phyloP scores from a whole-genome alignment of 768 basidiomycete species.

The Suillus hirtellus region DNA sequence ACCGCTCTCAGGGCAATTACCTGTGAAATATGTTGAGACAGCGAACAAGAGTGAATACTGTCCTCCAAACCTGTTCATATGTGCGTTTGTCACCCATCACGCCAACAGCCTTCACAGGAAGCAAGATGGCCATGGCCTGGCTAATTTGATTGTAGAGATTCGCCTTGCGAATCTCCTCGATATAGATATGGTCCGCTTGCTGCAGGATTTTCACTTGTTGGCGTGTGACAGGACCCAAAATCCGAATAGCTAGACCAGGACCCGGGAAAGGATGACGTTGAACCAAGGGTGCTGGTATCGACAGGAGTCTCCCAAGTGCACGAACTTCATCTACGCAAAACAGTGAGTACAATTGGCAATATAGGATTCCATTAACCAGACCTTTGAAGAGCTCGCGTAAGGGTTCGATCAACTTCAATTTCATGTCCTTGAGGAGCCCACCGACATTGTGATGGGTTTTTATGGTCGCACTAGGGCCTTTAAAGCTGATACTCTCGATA shows the following conservation, averaged over 20 bases:
- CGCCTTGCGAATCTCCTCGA: conserved; percentile 95
- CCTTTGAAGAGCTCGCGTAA: conserved; percentile 98
- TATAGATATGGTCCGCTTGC: conserved; percentile 92
- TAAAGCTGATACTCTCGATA: conserved; percentile 99
- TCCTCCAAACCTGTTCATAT: conserved; percentile 76
- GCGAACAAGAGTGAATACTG: neutral
- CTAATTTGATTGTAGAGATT: conserved; percentile 90
- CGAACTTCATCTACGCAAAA: conserved; percentile 83
- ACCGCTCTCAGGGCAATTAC: conserved; percentile 95
- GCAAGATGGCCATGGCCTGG: conserved; percentile 94
- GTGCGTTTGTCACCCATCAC: conserved; percentile 97
- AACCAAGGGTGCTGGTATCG: conserved; percentile 90
- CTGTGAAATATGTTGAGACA: conserved; percentile 34
- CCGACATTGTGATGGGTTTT: conserved; percentile 99
- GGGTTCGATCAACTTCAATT: conserved; percentile 97
- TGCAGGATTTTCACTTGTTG: conserved; percentile 92
- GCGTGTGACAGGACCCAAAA: conserved; percentile 91
- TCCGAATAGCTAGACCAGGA: conserved; percentile 96
- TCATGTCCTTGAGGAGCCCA: conserved; percentile 95
- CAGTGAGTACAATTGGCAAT: neutral
- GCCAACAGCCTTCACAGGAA: conserved; percentile 96
- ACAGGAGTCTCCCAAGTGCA: conserved; percentile 84
- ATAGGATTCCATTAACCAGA: conserved; percentile 31
- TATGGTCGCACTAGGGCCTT: conserved; percentile 97
- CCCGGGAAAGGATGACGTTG: conserved; percentile 99